Percentiles rank a stretch among this genome's conserved stretches.
Evolutionary conservation across 164 flowering plant genomes (phyloP).

Genomic region (Vitis labrusca): DNA sequence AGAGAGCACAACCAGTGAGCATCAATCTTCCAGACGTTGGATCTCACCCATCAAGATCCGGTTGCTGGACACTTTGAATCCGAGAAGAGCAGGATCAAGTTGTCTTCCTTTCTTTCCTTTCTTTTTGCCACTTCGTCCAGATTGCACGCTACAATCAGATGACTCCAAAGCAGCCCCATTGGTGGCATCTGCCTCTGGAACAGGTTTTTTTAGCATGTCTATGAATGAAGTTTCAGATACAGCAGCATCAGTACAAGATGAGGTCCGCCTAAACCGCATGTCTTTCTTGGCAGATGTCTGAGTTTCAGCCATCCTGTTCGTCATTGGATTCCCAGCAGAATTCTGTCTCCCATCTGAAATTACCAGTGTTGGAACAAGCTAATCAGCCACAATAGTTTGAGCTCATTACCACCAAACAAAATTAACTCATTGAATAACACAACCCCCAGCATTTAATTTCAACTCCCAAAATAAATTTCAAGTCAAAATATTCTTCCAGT

Average conservation of each 20-base stretch:
- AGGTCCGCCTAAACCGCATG: conserved; percentile 1
- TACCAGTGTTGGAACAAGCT: neutral
- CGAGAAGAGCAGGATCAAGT: conserved; percentile 14
- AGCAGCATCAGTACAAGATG: conserved; percentile 9
- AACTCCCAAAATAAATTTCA: no score
- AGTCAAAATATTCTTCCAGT: no score
- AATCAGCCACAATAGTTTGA: neutral
- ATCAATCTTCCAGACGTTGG: conserved; percentile 7
- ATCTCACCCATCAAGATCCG: conserved; percentile 18
- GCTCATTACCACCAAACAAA: no score
- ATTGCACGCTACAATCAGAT: neutral
- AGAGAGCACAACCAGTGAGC: neutral
- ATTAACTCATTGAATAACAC: no score
- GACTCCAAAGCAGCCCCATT: conserved; percentile 4
- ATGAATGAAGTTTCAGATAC: conserved; percentile 6
- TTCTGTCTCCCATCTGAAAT: conserved; percentile 3
- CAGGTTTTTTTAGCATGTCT: conserved; percentile 6
- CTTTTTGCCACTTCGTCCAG: conserved; percentile 5
- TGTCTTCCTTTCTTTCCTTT: conserved; percentile 15
- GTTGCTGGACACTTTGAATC: conserved; percentile 14
- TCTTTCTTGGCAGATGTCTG: conserved; percentile 7
- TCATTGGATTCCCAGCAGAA: neutral
- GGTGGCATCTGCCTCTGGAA: neutral
- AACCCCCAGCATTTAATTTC: no score
- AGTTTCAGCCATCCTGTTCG: neutral